Conservation (phyloP, 1,284 basidiomycete genomes). For the Sporisorium sorghi region DNA sequence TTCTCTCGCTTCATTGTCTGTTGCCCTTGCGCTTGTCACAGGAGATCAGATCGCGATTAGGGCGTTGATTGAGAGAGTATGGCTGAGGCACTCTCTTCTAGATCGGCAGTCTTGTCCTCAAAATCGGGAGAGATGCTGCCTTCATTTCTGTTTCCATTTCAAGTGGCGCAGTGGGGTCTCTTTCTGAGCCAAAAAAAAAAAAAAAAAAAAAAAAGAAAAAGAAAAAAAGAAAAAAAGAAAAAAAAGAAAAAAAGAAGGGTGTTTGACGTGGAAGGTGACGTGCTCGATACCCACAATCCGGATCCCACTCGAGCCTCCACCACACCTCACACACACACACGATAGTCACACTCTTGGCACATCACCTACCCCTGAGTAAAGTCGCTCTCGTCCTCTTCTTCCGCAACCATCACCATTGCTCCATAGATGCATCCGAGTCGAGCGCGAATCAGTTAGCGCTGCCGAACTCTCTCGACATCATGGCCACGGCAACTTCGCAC, state of each 20-base stretch:
- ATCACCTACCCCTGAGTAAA: not conserved
- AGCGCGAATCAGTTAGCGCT: not conserved
- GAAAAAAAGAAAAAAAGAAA: no score
- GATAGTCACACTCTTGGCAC: not conserved
- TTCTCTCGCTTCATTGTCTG: not conserved
- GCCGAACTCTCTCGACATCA: not conserved
- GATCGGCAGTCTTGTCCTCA: no score
- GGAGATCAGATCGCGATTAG: not conserved
- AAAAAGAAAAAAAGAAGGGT: no score
- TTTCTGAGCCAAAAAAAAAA: no score
- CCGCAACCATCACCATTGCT: not conserved
- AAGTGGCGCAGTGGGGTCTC: no score
- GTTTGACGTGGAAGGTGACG: slow-evolving; percentile 6
- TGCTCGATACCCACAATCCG: not conserved
- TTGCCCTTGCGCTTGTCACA: not conserved
- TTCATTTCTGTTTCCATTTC: no score
- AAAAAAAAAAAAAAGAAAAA: no score
- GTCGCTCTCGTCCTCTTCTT: not conserved
- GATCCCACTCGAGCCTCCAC: not conserved
- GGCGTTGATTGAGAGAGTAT: no score
- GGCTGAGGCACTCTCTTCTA: no score
- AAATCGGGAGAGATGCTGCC: no score
- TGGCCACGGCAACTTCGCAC: slow-evolving; percentile 52
- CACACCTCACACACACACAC: slow-evolving; percentile 2
- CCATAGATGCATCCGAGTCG: not conserved